phyloP scores from a whole-genome alignment of 2,329 filamentous ascomycete genomes.

The Xylariales sp. region DNA sequence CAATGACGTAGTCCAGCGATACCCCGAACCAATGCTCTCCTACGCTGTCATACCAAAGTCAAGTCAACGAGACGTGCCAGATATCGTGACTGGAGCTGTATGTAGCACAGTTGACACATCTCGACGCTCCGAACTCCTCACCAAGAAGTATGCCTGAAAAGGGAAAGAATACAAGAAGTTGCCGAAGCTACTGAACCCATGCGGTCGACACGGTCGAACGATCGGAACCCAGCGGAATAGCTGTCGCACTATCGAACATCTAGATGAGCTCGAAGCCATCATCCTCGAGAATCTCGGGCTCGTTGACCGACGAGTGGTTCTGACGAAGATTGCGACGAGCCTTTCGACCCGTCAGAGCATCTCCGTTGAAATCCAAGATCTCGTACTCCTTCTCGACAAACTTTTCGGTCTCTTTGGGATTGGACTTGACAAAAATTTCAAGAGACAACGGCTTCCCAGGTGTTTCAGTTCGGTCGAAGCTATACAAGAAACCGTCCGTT shows the following conservation, averaged over 20 bases:
- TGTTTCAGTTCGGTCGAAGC: slow-evolving; percentile 35
- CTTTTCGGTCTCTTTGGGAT: slow-evolving; percentile 37
- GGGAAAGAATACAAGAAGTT: background rate
- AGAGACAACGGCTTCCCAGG: slow-evolving; percentile 36
- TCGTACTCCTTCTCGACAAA: slow-evolving; percentile 45
- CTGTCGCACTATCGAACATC: background rate
- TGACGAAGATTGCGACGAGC: slow-evolving; percentile 36
- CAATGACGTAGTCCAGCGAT: background rate
- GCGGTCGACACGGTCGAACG: background rate
- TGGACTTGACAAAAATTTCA: slow-evolving; percentile 31
- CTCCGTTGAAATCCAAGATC: slow-evolving; percentile 40
- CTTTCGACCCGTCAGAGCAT: slow-evolving; percentile 38
- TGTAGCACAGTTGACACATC: background rate
- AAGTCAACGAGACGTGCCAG: background rate
- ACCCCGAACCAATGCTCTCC: background rate
- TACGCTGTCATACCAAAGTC: background rate
- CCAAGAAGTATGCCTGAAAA: background rate
- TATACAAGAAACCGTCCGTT: slow-evolving; percentile 37
- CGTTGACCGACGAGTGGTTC: slow-evolving; percentile 18
- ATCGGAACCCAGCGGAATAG: background rate
- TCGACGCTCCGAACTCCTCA: background rate
- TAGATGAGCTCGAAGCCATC: slow-evolving; percentile 39
- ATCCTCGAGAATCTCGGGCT: slow-evolving; percentile 29
- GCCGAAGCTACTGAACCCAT: background rate
- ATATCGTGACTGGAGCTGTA: background rate